Base-by-base conservation (phyloP, 2,329 filamentous ascomycete genomes). In the Aspergillus pseudoglaucus region DNA sequence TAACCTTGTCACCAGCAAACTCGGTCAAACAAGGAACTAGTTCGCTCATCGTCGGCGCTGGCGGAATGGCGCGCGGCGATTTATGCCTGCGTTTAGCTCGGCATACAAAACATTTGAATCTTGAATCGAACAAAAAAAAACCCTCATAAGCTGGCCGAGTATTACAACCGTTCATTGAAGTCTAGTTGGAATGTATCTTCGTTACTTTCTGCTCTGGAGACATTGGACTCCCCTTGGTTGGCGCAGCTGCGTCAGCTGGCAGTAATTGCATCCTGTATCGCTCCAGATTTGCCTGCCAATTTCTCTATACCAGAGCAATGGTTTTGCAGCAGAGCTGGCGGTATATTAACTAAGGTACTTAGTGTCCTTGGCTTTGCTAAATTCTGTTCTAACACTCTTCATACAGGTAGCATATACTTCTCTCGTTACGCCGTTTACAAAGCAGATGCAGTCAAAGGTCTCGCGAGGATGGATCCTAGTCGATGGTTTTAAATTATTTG, bases 11-110 rank as follows among this genome's bases (percentile, higher is more conserved):
- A 4, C 60, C 60, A 1, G 56, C 55, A 0, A 63, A 62, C 41
- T 49, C 54, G 2, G 53, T 60, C 10, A 49, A 52, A 14, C 46
- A 49, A 15, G 51, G 53, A 1, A 59, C 50, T 12, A 53, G 53
- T 3, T 59, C 52, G 18, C 42, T 64, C n/a, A 51, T 63, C 7
- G 47, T 64, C 10, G 61, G 61, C 0, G 61, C 59, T 15, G 55
- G 58, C 4, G 57, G 54, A n/a, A 60, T 60, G 58, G 58, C 58
- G 14, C 57, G 63, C 62, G 1, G 62, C 61, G 6, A 50, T 64
- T 2, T 65, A 62, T 37, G 53, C 59, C 10, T 56, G 54, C 22
- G 52, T 50, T 17, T 45, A 58, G 6, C 46, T 62, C 1, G 61
- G 61, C 2, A 49, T 62, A 32, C 46, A 47, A 17, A 48, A 55